Base-by-base conservation (phyloP, 345 rosid genomes). In the Cardamine chenopodiifolia region DNA sequence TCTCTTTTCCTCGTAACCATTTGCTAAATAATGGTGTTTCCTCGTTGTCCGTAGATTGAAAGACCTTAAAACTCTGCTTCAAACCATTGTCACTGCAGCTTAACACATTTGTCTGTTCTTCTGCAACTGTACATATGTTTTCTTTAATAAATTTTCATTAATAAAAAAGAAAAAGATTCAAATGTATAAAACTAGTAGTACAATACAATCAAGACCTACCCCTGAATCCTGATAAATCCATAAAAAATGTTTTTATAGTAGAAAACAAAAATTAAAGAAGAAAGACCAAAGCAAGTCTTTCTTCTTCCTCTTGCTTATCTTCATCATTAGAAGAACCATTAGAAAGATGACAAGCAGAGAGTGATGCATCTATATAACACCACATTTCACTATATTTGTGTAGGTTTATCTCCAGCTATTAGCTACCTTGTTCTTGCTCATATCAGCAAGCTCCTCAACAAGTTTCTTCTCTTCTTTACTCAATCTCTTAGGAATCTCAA, bases 401-500 rank as follows among this genome's bases (percentile, higher is more conserved):
- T 31, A 58, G 22, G 26, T 52, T 52, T 42, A 89, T 82, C 96
- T 86, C 74, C 86, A 83, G 81, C 85, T 82, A 75, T 75, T 84
- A 15, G 94, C 94, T 17, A 96, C 84, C 81, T 89, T 92, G 80
- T 83, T 86, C 80, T 92, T 96, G 76, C 93, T 92, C 69, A 96
- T 80, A 83, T 88, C 97, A 0, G 97, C 92, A 22, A 92, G 95
- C 80, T 89, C 97, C 73, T 96, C 96, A 1, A 96, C 64, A 14
- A 92, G 96, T 75, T 86, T 88, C 82, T 84, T 86, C 85, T 96
- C 99, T 54, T 92, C 94, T 28, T 83, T 79, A 80, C 93, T 89
- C 86, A 96, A 78, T 70, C 93, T 81, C 78, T 96, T 96, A 0
- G 99, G 99, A 68, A 96, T 96, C 82, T 96, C 99, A 0, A 96